Evolutionary conservation across 2,329 filamentous ascomycete genomes (phyloP), one percentile per base, ranked within the genome.

Genomic region (Nothophoma quercina): DNA sequence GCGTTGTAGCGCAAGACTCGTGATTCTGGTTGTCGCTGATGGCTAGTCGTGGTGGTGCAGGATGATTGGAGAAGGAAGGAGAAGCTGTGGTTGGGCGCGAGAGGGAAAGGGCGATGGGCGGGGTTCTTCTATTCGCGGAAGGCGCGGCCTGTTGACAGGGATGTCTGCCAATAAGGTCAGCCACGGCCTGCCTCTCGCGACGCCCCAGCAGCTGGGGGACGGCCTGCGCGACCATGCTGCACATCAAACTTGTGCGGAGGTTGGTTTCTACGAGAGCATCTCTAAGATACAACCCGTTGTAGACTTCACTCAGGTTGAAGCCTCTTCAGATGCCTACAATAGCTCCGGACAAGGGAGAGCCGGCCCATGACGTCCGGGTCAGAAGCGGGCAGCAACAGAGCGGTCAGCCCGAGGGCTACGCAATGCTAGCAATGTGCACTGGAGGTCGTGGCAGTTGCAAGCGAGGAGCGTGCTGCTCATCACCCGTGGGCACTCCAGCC

Each of bases 21-120:
- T 60, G 59, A 59, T 63, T 55, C 43, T 48, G 58, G 50, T 33
- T 45, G 50, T 51, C 52, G 43, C 43, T n/a, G 47, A 55, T 62
- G 56, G 57, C 52, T 60, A 59, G 56, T 54, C 44, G 56, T 54
- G 48, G 51, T 62, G 59, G 55, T 64, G 61, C 60, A 61, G 53
- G 58, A 49, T 63, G 66, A 69, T 65, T 68, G 65, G 68, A 65
- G 52, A 59, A 51, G 55, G 50, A 58, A 59, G 28, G 51, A 58
- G 60, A 62, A 54, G 56, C 51, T 50, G 50, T 59, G 64, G 67
- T 69, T 68, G 67, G 65, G 53, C 42, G 45, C 44, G 52, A 56
- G 43, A 53, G 50, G 51, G 59, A 62, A 62, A 49, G 63, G 63
- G 59, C 56, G 60, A 49, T 36, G 52, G 55, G 51, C 57, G 53